Conservation (phyloP, 345 rosid species). For the Syzygium grande region DNA sequence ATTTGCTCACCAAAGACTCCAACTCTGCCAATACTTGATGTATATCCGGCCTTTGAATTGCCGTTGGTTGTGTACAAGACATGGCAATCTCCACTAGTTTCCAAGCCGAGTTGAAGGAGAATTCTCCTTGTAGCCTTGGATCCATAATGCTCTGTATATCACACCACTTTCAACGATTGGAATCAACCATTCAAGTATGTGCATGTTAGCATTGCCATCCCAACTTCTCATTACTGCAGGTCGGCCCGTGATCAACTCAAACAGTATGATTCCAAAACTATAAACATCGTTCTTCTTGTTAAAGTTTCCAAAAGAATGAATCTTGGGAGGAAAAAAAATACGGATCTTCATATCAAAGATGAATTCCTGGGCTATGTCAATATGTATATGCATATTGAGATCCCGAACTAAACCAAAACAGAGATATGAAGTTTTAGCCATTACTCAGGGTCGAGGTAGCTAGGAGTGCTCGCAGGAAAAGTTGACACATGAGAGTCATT, state of each 20-base stretch:
- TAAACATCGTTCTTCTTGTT: slow-evolving; percentile 45
- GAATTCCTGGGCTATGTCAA: no score
- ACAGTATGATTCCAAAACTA: slow-evolving; percentile 35
- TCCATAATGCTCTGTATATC: slow-evolving; percentile 13
- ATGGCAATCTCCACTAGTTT: slow-evolving; percentile 14
- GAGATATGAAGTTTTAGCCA: no score
- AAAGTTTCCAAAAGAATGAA: no score
- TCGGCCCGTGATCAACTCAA: slow-evolving; percentile 32
- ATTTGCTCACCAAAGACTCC: no score
- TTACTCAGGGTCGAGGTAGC: no score
- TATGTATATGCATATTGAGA: no score
- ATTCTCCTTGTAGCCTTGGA: not conserved
- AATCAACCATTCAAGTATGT: slow-evolving; percentile 1
- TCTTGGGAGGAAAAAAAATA: no score
- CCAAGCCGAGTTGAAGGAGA: slow-evolving; percentile 2
- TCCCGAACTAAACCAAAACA: no score
- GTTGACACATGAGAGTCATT: no score
- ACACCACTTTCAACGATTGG: slow-evolving; percentile 4
- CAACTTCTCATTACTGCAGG: slow-evolving; percentile 9
- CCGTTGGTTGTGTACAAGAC: not conserved
- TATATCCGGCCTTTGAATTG: slow-evolving; percentile 13
- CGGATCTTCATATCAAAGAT: no score
- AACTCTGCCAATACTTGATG: not conserved
- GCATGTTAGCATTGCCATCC: accelerated
- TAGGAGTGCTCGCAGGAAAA: no score